phyloP scores from a whole-genome alignment of 2,329 filamentous ascomycete genomes.

The Rosellinia necatrix region DNA sequence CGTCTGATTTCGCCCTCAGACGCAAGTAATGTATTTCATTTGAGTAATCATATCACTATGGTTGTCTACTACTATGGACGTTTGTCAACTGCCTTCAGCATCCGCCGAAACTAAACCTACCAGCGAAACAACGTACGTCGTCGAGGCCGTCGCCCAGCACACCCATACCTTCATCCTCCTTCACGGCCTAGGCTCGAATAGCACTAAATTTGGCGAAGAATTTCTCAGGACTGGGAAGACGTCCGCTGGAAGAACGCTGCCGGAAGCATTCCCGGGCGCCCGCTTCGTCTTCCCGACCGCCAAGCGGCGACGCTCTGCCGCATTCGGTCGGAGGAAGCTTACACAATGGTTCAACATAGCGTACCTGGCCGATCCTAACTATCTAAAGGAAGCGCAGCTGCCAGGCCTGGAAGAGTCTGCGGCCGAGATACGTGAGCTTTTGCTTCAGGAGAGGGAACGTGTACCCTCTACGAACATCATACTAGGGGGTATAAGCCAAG shows the following conservation, averaged over 20 bases:
- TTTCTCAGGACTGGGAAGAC: conserved; percentile 39
- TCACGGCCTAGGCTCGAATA: conserved; percentile 31
- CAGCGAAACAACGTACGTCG: conserved; percentile 24
- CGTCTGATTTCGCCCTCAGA: too few relatives aligned
- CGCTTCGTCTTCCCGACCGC: conserved; percentile 59
- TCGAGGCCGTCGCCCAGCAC: conserved; percentile 30
- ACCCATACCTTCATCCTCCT: conserved; percentile 30
- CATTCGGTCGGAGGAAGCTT: conserved; percentile 48
- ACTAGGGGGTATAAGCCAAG: conserved; percentile 58
- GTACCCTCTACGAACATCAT: conserved; percentile 47
- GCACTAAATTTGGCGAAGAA: conserved; percentile 40
- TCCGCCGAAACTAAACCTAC: too few relatives aligned
- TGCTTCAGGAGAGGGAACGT: conserved; percentile 40
- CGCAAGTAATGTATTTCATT: too few relatives aligned
- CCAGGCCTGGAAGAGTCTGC: conserved; percentile 50
- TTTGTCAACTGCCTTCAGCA: too few relatives aligned
- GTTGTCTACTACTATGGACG: too few relatives aligned
- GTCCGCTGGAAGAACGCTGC: conserved; percentile 34
- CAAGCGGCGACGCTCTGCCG: conserved; percentile 47
- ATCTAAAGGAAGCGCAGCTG: conserved; percentile 49
- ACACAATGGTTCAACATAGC: conserved; percentile 59
- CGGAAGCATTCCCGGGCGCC: conserved; percentile 44
- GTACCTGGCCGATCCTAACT: conserved; percentile 45
- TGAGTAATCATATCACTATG: too few relatives aligned
- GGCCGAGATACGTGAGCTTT: conserved; percentile 41